Conservation (phyloP, 306 rosid species). For the Geum urbanum region DNA sequence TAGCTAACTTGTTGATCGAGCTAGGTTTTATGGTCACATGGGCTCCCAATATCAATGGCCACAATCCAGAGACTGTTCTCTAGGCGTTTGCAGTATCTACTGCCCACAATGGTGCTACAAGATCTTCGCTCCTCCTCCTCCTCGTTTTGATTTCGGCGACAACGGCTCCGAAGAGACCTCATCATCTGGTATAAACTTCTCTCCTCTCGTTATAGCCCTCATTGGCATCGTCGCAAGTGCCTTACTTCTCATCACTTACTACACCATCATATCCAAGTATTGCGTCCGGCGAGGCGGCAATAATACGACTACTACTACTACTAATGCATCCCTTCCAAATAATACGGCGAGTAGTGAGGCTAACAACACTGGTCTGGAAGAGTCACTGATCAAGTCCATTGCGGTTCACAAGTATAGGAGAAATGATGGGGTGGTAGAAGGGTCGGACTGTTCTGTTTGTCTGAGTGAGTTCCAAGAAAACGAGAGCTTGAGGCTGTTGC, state of each 20-base stretch:
- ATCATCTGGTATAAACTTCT: slow-evolving; percentile 38
- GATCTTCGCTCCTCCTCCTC: slow-evolving; percentile 68
- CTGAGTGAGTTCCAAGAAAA: slow-evolving; percentile 66
- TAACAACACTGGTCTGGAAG: slow-evolving; percentile 48
- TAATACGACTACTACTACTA: too few relatives aligned
- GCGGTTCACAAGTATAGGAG: slow-evolving; percentile 49
- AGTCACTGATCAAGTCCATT: slow-evolving; percentile 51
- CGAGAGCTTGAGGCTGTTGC: slow-evolving; percentile 59
- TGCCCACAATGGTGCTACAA: slow-evolving; percentile 82
- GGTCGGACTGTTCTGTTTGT: slow-evolving; percentile 74
- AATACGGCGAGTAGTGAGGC: slow-evolving; percentile 16
- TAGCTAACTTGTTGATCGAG: background rate
- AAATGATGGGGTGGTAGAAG: slow-evolving; percentile 46
- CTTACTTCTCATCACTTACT: slow-evolving; percentile 56
- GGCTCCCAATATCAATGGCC: slow-evolving; percentile 50
- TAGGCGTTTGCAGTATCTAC: slow-evolving; percentile 63
- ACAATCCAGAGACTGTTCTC: slow-evolving; percentile 57
- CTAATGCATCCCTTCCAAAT: too few relatives aligned
- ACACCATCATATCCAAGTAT: slow-evolving; percentile 55
- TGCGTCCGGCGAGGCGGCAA: slow-evolving; percentile 30
- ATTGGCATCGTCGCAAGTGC: slow-evolving; percentile 67
- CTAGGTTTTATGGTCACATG: slow-evolving; percentile 26
- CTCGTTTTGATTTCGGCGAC: slow-evolving; percentile 29
- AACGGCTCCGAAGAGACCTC: background rate
- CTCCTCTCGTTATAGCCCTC: slow-evolving; percentile 67